Evolutionary conservation across 768 basidiomycete genomes (phyloP), one percentile per base, ranked within the genome.

Genomic region (Coprinellus micaceus): DNA sequence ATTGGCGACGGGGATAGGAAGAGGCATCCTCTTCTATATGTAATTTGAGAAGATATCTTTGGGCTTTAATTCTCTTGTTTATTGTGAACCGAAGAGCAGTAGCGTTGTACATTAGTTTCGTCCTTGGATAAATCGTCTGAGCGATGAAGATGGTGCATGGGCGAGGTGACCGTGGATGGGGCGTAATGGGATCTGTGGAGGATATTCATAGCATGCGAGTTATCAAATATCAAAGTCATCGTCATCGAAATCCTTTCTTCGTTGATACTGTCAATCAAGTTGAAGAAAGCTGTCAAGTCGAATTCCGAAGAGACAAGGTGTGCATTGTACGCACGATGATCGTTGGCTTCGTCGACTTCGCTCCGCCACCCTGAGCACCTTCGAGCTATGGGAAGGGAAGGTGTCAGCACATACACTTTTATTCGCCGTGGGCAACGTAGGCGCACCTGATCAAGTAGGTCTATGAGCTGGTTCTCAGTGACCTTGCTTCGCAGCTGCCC

Each of bases 381-480:
- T 85, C 83, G 69, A 85, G 79, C 83, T 85, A 36, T 26, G 2
- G 30, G 7, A 43, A 17, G 40, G 15, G 5, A 40, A 24, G 28
- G 33, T 21, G 37, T 29, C 36, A 37, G 41, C 37, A 41, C 22
- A 30, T 28, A 48, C 15, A 7, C 21, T 4, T 15, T 24, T 21
- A 15, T 48, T n/a, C 12, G n/a, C 22, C 24, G 37, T 33, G 13
- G 33, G 13, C 33, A 33, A 40, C 13, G 50, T 19, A 52, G 46
- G 61, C 71, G n/a, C 58, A 88, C 94, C 81, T 96, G 91, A 62
- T 95, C 89, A 57, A 96, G 78, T 33, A 96, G 74, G 47, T 85
- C 86, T 61, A 97, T 91, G 53, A 97, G 78, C 67, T 94, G 91
- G 46, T 79, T 73, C 66, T 97, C 94, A 26, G 78, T 82, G 39